These are phyloP conservation scores for Striga asiatica DNA, from an alignment of 257 asterid genomes.

Conservation along the genomic window DNA sequence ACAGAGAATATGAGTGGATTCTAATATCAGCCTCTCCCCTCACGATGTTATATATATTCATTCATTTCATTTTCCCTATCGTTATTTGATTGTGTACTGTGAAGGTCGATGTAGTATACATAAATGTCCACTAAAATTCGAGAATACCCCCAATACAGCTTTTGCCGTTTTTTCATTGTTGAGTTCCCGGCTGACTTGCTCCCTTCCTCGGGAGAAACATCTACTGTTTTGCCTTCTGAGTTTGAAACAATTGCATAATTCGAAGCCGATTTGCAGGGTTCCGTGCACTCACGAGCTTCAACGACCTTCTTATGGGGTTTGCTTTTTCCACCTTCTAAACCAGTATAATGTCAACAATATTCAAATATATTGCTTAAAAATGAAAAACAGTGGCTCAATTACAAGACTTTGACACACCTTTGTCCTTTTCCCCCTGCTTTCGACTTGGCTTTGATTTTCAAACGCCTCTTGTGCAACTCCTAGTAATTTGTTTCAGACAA, in stretches of 20 bases:
- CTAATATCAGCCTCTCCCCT: neutral
- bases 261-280: conserved; percentile 12
- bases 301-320: conserved; percentile 26
- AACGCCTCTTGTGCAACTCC: too few species aligned
- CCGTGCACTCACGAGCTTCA: conserved; percentile 13
- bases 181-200: too few species aligned
- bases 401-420: conserved; percentile 33
- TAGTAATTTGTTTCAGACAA: too few species aligned
- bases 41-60: neutral
- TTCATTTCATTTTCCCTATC: neutral
- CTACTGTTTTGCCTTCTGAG: conserved; percentile 15
- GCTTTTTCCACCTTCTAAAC: conserved; percentile 22
- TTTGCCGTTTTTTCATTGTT: too few species aligned
- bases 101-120: conserved; percentile 2
- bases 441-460: too few species aligned
- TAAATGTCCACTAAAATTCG: neutral
- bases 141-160: too few species aligned
- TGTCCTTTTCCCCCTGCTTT: conserved; percentile 36
- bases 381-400: too few species aligned
- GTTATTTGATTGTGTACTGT: neutral
- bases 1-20: too few species aligned
- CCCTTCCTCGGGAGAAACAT: too few species aligned
- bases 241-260: conserved; percentile 16
- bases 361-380: too few species aligned
- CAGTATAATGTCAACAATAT: conserved; percentile 20